Evolutionary conservation across 176 grass and related monocot genomes (phyloP), one percentile per base, ranked within the genome.

Genomic region (Pontederia paniculata): DNA sequence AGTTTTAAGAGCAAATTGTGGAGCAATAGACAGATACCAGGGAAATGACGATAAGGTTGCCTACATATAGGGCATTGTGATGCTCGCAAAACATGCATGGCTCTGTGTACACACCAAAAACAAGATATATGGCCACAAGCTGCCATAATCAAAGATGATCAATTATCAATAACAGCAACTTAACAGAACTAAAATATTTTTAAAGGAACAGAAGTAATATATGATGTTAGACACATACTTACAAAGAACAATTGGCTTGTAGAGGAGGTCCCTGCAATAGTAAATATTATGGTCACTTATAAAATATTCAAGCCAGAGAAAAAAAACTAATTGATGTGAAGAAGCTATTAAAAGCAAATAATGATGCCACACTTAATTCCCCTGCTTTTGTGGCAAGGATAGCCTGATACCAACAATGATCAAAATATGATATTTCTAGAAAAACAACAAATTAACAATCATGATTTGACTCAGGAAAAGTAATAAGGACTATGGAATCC

Each of bases 91-190:
- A 0, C 0, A 63, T 91, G 72, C 93, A 98, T 98, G 17, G 86
- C 66, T 12, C 59, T 62, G 12, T 91, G 61, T 10, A 88, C 80
- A 17, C 86, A 91, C 83, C 93, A 98, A 56, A 98, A 98, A 42
- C 93, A 98, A 68, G 80, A 91, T 60, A 75, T 80, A 72, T 98
- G 93, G 8, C 93, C 93, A 70, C 93, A 98, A 58, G 77, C 93
- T 98, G 86, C 74, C 73, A n/a, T 12, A 47, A 49, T 20, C 57
- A 60, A 21, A 69, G 21, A 28, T 5, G 18, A 66, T 9, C 3
- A 52, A 66, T 46, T n/a, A n/a, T n/a, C n/a, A n/a, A 14, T 18
- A 17, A n/a, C 7, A 51, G 48, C 19, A 51, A 52, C 23, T 10
- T 52, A 3, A 42, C 10, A 37, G 14, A 43, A 76, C 51, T 69